Conservation (phyloP, 108 stramenopile species). For the Nitzschia inconspicua region DNA sequence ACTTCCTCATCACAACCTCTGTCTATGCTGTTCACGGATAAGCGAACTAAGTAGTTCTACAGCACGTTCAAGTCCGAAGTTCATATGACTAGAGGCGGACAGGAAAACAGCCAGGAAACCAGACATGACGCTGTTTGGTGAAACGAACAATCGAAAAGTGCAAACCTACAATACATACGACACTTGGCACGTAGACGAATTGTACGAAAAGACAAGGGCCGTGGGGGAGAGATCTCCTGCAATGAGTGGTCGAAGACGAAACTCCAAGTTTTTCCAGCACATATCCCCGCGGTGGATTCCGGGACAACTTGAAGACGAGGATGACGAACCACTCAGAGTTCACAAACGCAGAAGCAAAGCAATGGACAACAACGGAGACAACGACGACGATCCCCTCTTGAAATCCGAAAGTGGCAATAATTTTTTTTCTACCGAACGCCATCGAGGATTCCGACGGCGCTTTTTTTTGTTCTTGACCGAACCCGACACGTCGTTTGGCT, state of each 20-base stretch:
- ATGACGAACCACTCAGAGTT: too few species aligned
- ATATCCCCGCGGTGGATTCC: background rate
- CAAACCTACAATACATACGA: background rate
- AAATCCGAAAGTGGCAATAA: conserved; percentile 4
- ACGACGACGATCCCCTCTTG: background rate
- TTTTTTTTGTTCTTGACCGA: conserved; percentile 62
- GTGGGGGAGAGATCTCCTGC: too few species aligned
- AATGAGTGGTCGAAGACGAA: background rate
- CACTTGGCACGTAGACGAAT: background rate
- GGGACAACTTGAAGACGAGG: background rate
- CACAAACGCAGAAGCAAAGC: too few species aligned
- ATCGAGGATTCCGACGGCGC: conserved; percentile 30
- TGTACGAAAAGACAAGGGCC: background rate
- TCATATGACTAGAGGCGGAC: too few species aligned
- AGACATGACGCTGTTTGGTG: background rate
- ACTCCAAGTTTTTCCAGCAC: background rate
- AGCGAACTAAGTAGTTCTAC: too few species aligned
- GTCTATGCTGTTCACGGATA: too few species aligned
- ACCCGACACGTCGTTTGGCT: conserved; percentile 42
- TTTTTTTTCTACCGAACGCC: too few species aligned
- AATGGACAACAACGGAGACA: background rate
- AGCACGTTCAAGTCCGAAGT: too few species aligned
- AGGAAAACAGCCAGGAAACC: too few species aligned
- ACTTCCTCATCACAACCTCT: too few species aligned
- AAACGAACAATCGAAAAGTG: background rate